phyloP scores from a whole-genome alignment of 1,139 yeast genomes.

The Saccharomyces hybrid region DNA sequence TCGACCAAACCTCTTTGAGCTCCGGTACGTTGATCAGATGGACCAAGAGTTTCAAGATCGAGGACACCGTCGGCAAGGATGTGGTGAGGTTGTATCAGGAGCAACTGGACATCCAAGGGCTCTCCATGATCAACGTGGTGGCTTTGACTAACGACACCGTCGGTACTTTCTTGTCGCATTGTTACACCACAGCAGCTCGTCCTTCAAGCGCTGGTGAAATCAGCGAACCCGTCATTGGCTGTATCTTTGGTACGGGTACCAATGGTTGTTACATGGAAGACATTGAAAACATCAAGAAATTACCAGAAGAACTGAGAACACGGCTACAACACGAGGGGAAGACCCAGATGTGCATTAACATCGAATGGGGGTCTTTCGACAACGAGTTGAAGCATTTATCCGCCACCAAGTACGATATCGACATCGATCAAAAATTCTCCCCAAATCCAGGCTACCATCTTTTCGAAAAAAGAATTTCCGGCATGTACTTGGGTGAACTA shows the following conservation, averaged over 20 bases:
- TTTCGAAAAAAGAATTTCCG: slow-evolving; percentile 89
- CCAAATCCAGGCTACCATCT: slow-evolving; percentile 80
- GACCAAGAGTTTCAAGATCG: slow-evolving; percentile 89
- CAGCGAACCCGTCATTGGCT: slow-evolving; percentile 68
- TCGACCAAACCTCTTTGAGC: slow-evolving; percentile 70
- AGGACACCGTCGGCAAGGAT: slow-evolving; percentile 78
- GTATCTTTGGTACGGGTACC: slow-evolving; percentile 95
- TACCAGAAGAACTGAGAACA: slow-evolving; percentile 39
- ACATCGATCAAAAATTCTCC: too few relatives aligned
- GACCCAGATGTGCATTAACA: too few relatives aligned
- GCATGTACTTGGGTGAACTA: slow-evolving; percentile 90
- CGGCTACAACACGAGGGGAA: slow-evolving; percentile 38
- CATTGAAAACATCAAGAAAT: slow-evolving; percentile 60
- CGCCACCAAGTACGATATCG: too few relatives aligned
- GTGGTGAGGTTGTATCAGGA: slow-evolving; percentile 65
- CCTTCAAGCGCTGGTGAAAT: slow-evolving; percentile 48
- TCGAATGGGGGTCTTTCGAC: too few relatives aligned
- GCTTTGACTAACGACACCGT: slow-evolving; percentile 95
- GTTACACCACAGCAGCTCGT: slow-evolving; percentile 52
- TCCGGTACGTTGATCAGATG: slow-evolving; percentile 80
- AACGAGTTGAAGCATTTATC: too few relatives aligned
- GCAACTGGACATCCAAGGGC: slow-evolving; percentile 48
- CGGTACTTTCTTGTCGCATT: slow-evolving; percentile 82
- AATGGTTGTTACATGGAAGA: slow-evolving; percentile 89
- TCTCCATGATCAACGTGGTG: slow-evolving; percentile 56